Conservation (phyloP, 805 yeast genomes). For the Zygosaccharomyces bisporus region DNA sequence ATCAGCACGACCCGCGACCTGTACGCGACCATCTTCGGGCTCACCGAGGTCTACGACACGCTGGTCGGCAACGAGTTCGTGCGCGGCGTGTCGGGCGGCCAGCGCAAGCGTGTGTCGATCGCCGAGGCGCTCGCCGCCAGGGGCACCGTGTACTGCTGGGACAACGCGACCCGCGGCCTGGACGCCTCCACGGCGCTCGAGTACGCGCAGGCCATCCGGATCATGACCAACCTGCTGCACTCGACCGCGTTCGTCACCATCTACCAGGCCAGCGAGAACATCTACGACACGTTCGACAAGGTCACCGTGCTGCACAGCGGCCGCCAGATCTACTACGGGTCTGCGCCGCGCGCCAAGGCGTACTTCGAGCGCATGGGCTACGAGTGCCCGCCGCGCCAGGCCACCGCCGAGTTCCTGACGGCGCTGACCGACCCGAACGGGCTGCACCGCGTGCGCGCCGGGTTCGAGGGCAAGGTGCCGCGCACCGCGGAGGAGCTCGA, state of each 20-base stretch:
- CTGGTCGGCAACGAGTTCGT: slow-evolving; percentile 54
- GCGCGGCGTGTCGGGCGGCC: slow-evolving; percentile 83
- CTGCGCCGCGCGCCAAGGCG: slow-evolving; percentile 43
- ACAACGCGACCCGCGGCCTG: slow-evolving; percentile 74
- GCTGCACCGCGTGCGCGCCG: slow-evolving; percentile 35
- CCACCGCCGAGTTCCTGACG: slow-evolving; percentile 61
- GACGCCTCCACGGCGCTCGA: slow-evolving; percentile 71
- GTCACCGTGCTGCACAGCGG: slow-evolving; percentile 53
- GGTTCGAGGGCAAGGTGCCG: slow-evolving; percentile 50
- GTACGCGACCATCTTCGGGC: slow-evolving; percentile 46
- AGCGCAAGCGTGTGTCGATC: slow-evolving; percentile 78
- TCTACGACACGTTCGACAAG: slow-evolving; percentile 52
- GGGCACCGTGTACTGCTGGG: slow-evolving; percentile 59
- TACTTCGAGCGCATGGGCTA: slow-evolving; percentile 57
- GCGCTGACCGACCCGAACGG: slow-evolving; percentile 58
- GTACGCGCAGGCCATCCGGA: slow-evolving; percentile 56
- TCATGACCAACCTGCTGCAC: slow-evolving; percentile 46
- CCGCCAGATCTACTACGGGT: slow-evolving; percentile 55
- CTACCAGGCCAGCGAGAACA: slow-evolving; percentile 57
- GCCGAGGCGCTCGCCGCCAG: slow-evolving; percentile 67
- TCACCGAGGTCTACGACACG: slow-evolving; percentile 52
- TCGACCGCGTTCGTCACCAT: slow-evolving; percentile 58
- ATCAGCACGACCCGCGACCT: slow-evolving; percentile 40
- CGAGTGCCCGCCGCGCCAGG: slow-evolving; percentile 52
- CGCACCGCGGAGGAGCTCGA: slow-evolving; percentile 54